Evolutionary conservation across 352 stramenopile genomes (phyloP).

Genomic region (Globisporangium nagaii): DNA sequence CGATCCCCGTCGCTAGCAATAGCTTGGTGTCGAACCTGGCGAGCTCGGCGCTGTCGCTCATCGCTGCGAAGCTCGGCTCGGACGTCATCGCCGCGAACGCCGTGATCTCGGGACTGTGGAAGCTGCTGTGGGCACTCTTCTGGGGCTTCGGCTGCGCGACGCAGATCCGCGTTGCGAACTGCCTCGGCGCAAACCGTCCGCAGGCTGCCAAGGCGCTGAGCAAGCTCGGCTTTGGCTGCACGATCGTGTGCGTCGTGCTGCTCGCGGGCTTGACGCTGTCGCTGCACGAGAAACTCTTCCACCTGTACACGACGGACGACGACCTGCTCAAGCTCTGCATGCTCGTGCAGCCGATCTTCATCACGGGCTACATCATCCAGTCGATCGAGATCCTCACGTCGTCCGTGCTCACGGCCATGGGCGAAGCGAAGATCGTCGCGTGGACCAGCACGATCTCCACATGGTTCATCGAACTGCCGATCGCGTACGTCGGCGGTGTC

Average conservation of each 20-base stretch:
- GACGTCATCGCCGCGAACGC: slow-evolving; percentile 74
- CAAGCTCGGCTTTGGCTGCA: slow-evolving; percentile 58
- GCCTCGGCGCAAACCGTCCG: slow-evolving; percentile 55
- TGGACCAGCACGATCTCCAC: slow-evolving; percentile 30
- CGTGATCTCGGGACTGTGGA: slow-evolving; percentile 58
- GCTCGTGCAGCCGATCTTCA: slow-evolving; percentile 42
- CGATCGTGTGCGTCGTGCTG: slow-evolving; percentile 31
- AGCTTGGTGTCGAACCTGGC: slow-evolving; percentile 65
- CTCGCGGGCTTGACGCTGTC: slow-evolving; percentile 39
- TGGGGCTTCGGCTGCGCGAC: slow-evolving; percentile 74
- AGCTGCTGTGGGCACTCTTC: slow-evolving; percentile 67
- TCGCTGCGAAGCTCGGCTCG: slow-evolving; percentile 61
- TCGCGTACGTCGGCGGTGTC: slow-evolving; percentile 38
- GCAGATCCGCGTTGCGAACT: slow-evolving; percentile 74
- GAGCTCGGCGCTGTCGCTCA: slow-evolving; percentile 59
- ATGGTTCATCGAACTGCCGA: slow-evolving; percentile 41
- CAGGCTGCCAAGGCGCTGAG: slow-evolving; percentile 51
- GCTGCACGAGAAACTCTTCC: slow-evolving; percentile 28
- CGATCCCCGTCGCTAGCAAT: slow-evolving; percentile 50
- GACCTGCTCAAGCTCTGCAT: slow-evolving; percentile 34
- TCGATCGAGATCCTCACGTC: slow-evolving; percentile 45
- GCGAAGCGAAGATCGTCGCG: slow-evolving; percentile 33
- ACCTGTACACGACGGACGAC: slow-evolving; percentile 40
- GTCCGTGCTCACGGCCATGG: slow-evolving; percentile 43
- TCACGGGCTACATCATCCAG: slow-evolving; percentile 35